A percentile compares a stretch with the other conserved stretches of the same genome.
These are phyloP conservation scores for Nannizzia gypsea DNA, from an alignment of 2,329 filamentous ascomycete species.

Conservation along the genomic window DNA sequence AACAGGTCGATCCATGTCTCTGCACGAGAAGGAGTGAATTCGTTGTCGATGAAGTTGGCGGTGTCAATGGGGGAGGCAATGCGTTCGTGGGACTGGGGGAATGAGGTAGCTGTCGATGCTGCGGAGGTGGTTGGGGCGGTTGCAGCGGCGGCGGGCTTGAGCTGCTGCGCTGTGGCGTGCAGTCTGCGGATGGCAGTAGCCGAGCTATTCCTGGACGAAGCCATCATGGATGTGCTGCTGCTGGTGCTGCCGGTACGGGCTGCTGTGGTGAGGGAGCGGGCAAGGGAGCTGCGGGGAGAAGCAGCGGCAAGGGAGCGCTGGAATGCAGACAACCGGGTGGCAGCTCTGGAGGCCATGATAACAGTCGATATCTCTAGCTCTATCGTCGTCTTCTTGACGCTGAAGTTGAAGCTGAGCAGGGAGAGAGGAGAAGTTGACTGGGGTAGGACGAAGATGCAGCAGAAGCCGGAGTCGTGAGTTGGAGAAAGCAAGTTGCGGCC, in stretches of 20 bases:
- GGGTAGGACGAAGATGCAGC: conserved; percentile 4
- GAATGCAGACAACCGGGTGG: background rate
- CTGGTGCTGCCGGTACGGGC: background rate
- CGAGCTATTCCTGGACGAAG: conserved; percentile 9
- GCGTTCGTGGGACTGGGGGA: conserved; percentile 42
- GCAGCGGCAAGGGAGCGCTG: conserved; percentile 23
- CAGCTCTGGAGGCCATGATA: conserved; percentile 5
- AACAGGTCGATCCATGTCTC: conserved; percentile 52
- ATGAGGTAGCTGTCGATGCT: conserved; percentile 32
- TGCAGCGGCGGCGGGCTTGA: conserved; percentile 26
- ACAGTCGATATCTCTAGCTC: background rate
- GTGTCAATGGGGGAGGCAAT: conserved; percentile 43
- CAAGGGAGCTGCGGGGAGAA: conserved; percentile 16
- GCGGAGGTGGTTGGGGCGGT: conserved; percentile 27
- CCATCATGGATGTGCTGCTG: background rate
- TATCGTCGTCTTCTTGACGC: background rate
- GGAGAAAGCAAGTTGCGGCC: background rate
- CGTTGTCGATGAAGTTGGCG: conserved; percentile 52
- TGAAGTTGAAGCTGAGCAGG: background rate
- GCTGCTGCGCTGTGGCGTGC: conserved; percentile 41
- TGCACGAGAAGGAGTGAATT: conserved; percentile 47
- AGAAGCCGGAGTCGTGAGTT: background rate
- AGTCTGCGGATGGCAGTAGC: conserved; percentile 20
- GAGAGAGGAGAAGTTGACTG: background rate
- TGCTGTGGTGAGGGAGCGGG: background rate